Percentiles rank a stretch among this genome's conserved stretches.
Evolutionary conservation across 2,329 filamentous ascomycete genomes (phyloP).

Genomic region (Nemania serpens): DNA sequence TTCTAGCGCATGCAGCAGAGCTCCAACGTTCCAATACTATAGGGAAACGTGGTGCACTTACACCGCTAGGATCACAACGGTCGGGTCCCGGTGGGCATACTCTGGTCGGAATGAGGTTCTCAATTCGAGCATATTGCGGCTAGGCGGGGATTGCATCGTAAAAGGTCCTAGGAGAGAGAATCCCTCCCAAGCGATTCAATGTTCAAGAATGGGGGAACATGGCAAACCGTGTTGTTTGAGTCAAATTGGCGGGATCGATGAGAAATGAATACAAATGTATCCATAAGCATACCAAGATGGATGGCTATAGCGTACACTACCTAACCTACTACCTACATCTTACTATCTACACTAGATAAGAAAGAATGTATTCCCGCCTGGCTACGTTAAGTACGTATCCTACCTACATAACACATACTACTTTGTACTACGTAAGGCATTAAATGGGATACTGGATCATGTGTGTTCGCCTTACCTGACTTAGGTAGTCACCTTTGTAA

Average conservation of each 20-base stretch:
- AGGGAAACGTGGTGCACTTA: constrained; percentile 34
- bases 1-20: constrained; percentile 27
- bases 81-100: constrained; percentile 8
- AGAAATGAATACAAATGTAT: no score
- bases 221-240: no score
- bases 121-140: neutral
- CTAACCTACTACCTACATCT: no score
- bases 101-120: neutral
- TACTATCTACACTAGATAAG: neutral
- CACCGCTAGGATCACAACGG: constrained; percentile 16
- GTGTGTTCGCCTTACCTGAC: no score
- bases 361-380: no score
- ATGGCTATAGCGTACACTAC: no score
- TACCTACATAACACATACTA: no score
- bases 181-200: no score
- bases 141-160: neutral
- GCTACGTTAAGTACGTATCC: no score
- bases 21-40: constrained; percentile 34
- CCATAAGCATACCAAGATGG: no score
- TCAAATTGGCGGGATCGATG: no score
- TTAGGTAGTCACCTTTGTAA: neutral
- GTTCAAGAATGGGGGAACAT: no score
- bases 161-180: neutral
- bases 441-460: neutral
- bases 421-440: neutral